These are phyloP conservation scores for Osmozyma mogii DNA, from an alignment of 805 yeast genomes.

Conservation along the genomic window DNA sequence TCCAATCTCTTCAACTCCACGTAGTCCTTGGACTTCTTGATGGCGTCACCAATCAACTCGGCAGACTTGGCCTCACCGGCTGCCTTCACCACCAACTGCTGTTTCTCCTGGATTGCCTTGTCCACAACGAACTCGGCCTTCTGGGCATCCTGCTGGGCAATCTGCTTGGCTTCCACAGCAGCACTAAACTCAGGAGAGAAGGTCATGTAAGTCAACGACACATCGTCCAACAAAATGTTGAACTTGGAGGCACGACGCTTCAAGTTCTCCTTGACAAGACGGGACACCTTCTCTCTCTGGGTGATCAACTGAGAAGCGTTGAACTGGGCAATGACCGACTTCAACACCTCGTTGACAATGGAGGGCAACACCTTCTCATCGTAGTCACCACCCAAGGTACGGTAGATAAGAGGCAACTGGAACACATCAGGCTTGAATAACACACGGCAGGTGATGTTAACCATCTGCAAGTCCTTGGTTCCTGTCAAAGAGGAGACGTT, in stretches of 20 bases:
- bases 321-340: constrained; percentile 96
- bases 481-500: constrained; percentile 95
- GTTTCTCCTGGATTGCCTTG: constrained; percentile 95
- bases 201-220: constrained; percentile 92
- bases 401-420: constrained; percentile 75
- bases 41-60: constrained; percentile 97
- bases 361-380: constrained; percentile 97
- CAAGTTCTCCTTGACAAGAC: constrained; percentile 83
- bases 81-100: constrained; percentile 92
- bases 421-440: constrained; percentile 78
- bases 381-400: constrained; percentile 90
- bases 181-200: constrained; percentile 96
- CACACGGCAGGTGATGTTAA: constrained; percentile 97
- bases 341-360: constrained; percentile 95
- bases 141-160: constrained; percentile 99
- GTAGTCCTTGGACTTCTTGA: constrained; percentile 91
- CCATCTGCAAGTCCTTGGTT: constrained; percentile 98
- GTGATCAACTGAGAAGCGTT: constrained; percentile 97
- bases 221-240: constrained; percentile 86
- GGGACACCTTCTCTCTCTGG: constrained; percentile 95
- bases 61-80: constrained; percentile 99
- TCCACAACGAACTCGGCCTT: constrained; percentile 96
- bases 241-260: constrained; percentile 87
- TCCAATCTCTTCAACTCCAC: constrained; percentile 95
- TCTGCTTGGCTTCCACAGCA: constrained; percentile 98